Evolutionary conservation across 2,329 filamentous ascomycete genomes (phyloP).

Genomic region (Cladosporium sp.): DNA sequence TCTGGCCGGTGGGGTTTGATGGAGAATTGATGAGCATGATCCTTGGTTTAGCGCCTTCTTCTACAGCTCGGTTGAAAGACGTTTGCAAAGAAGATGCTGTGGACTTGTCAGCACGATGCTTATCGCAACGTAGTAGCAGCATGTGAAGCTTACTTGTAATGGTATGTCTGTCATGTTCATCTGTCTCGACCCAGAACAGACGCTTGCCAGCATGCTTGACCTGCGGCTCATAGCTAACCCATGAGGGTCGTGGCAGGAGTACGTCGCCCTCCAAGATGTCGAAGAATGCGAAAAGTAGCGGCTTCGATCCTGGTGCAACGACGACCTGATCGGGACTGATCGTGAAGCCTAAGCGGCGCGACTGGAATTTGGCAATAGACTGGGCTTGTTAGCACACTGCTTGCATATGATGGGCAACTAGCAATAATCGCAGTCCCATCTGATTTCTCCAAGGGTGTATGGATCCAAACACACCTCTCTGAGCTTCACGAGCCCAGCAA

Average conservation of each 20-base stretch:
- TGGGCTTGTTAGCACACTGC: background rate
- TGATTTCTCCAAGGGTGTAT: background rate
- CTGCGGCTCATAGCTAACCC: conserved; percentile 5
- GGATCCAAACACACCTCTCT: background rate
- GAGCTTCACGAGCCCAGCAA: background rate
- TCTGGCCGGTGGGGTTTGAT: background rate
- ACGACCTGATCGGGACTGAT: background rate
- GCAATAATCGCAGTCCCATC: background rate
- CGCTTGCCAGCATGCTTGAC: conserved; percentile 4
- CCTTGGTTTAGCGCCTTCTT: background rate
- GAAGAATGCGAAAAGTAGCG: background rate
- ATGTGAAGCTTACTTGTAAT: background rate
- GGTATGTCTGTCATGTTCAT: background rate
- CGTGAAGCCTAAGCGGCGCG: background rate
- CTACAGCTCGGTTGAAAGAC: background rate
- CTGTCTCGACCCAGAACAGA: conserved; percentile 4
- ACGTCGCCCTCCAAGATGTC: background rate
- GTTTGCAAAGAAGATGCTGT: background rate
- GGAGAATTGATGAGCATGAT: conserved; percentile 5
- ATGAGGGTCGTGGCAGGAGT: background rate
- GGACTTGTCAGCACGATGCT: background rate
- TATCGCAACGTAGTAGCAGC: background rate
- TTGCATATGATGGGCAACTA: background rate
- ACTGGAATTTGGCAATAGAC: background rate
- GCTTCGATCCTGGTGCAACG: background rate